Conservation (phyloP, 495 filamentous ascomycete species). For the Penicillium mononematosum region DNA sequence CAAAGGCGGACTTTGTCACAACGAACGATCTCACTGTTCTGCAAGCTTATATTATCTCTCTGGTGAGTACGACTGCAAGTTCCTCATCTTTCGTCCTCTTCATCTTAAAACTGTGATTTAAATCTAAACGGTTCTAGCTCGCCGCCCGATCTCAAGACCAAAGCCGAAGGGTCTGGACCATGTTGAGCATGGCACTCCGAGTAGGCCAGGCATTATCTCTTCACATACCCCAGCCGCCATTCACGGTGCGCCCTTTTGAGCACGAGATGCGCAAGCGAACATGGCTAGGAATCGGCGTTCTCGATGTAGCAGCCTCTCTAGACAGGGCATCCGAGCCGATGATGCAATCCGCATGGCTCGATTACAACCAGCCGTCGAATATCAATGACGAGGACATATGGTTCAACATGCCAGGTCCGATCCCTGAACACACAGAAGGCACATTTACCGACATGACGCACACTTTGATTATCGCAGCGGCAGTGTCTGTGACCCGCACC, state of each 20-base stretch:
- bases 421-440: constrained; percentile 21
- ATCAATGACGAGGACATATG: constrained; percentile 37
- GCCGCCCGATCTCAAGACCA: constrained; percentile 44
- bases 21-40: constrained; percentile 56
- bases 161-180: constrained; percentile 50
- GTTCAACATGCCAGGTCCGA: constrained; percentile 26
- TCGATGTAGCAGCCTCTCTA: constrained; percentile 37
- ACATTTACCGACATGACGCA: constrained; percentile 39
- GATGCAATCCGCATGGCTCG: constrained; percentile 36
- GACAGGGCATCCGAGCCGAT: constrained; percentile 42
- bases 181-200: constrained; percentile 65
- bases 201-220: constrained; percentile 67
- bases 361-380: constrained; percentile 30
- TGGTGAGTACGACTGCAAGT: constrained; percentile 31
- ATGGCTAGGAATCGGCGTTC: constrained; percentile 37
- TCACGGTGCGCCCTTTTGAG: constrained; percentile 33
- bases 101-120: constrained; percentile 26
- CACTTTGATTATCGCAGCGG: constrained; percentile 26
- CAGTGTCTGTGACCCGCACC: constrained; percentile 26
- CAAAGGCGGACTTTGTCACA: constrained; percentile 50
- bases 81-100: not conserved
- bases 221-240: constrained; percentile 46
- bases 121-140: constrained; percentile 33
- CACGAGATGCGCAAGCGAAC: constrained; percentile 38
- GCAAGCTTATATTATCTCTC: constrained; percentile 56